Conservation (phyloP, 495 filamentous ascomycete species). For the Tuber aestivum region DNA sequence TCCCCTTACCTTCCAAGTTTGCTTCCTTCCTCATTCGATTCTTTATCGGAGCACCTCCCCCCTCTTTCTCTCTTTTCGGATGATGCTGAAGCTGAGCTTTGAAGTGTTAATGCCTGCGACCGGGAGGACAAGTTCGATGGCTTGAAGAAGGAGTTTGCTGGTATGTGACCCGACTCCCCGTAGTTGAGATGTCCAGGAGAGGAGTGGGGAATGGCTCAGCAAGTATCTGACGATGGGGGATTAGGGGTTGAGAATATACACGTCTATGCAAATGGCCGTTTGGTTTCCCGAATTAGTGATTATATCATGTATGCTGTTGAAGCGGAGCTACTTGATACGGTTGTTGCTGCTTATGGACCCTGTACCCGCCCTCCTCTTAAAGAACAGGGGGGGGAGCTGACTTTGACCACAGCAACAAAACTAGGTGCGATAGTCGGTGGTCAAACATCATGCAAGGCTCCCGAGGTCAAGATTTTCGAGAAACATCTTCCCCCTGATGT, state of each 20-base stretch:
- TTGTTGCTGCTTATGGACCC: slow-evolving; percentile 80
- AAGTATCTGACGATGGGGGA: slow-evolving; percentile 44
- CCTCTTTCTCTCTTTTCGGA: neutral
- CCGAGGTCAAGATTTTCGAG: slow-evolving; percentile 91
- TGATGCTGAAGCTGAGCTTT: slow-evolving; percentile 4
- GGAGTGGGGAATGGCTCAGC: slow-evolving; percentile 7
- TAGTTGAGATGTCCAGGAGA: slow-evolving; percentile 43
- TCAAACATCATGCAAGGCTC: slow-evolving; percentile 96
- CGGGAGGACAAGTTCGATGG: slow-evolving; percentile 72
- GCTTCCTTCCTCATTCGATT: neutral
- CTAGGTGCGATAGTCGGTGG: slow-evolving; percentile 89
- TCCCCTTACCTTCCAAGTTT: slow-evolving; percentile 24
- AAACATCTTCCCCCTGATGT: slow-evolving; percentile 79
- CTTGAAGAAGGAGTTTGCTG: slow-evolving; percentile 69
- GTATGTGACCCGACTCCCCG: slow-evolving; percentile 47
- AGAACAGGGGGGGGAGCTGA: slow-evolving; percentile 7
- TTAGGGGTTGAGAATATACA: slow-evolving; percentile 53
- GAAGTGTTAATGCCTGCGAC: slow-evolving; percentile 92
- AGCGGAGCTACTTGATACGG: slow-evolving; percentile 75
- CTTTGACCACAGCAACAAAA: slow-evolving; percentile 67
- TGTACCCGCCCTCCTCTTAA: slow-evolving; percentile 56
- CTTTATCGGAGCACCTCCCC: neutral
- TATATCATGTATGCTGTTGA: slow-evolving; percentile 98
- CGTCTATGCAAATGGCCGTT: slow-evolving; percentile 85
- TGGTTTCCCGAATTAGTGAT: slow-evolving; percentile 89